Percentiles rank a stretch among this genome's conserved stretches.
phyloP scores from a whole-genome alignment of 768 basidiomycete genomes.

The Piloderma croceum region DNA sequence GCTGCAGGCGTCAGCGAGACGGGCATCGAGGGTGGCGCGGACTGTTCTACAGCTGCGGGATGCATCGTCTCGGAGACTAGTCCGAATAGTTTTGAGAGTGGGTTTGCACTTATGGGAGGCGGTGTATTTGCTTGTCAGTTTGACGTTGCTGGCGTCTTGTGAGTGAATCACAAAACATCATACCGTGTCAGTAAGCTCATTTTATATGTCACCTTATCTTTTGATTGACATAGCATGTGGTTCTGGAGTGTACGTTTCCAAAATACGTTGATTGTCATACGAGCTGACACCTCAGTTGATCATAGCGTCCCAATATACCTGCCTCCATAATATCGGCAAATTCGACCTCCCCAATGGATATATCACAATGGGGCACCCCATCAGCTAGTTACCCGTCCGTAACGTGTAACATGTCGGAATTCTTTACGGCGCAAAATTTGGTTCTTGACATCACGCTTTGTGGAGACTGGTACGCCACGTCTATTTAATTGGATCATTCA shows the following conservation, averaged over 20 bases:
- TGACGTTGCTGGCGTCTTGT: conserved; percentile 38
- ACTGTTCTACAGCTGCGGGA: conserved; percentile 24
- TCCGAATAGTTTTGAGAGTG: conserved; percentile 21
- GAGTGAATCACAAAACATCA: conserved; percentile 15
- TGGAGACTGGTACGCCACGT: conserved; percentile 44
- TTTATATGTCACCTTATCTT: conserved; percentile 17
- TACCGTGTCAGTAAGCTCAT: background rate
- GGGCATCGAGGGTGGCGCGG: background rate
- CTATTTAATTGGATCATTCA: no score
- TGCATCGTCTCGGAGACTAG: conserved; percentile 26
- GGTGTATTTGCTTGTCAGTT: conserved; percentile 40
- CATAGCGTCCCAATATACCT: conserved; percentile 34
- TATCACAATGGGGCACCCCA: conserved; percentile 40
- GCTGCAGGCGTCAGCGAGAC: conserved; percentile 21
- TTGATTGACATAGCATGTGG: conserved; percentile 32
- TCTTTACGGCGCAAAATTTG: conserved; percentile 44
- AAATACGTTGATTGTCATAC: no score
- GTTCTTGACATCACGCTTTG: conserved; percentile 54
- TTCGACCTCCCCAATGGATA: conserved; percentile 30
- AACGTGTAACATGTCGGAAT: conserved; percentile 39
- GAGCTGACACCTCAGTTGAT: conserved; percentile 6
- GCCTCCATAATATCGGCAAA: conserved; percentile 26
- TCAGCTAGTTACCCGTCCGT: conserved; percentile 36
- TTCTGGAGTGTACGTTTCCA: conserved; percentile 38
- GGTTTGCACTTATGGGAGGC: conserved; percentile 35